Conservation (phyloP, 192 early-diverging fungal genomes). For the Backusella mclennaniae region DNA sequence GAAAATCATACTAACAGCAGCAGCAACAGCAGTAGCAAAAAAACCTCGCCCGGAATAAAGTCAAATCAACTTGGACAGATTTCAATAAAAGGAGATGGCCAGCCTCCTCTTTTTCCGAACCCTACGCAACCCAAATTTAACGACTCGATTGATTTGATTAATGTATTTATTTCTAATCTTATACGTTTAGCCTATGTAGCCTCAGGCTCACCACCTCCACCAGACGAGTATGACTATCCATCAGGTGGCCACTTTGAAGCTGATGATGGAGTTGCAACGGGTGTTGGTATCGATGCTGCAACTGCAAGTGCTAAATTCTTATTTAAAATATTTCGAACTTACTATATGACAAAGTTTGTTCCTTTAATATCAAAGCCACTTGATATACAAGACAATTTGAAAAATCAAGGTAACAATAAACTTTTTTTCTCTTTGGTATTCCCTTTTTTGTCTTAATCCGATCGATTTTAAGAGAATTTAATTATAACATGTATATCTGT, state of each 20-base stretch:
- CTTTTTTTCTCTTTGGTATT: slow-evolving; percentile 23
- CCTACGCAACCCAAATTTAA: slow-evolving; percentile 53
- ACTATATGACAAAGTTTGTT: slow-evolving; percentile 71
- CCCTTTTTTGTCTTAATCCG: not conserved
- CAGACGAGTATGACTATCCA: slow-evolving; percentile 56
- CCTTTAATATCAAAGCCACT: slow-evolving; percentile 55
- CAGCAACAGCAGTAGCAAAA: slow-evolving; percentile 14
- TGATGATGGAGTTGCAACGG: slow-evolving; percentile 59
- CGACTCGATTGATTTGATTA: slow-evolving; percentile 49
- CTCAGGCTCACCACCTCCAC: slow-evolving; percentile 55
- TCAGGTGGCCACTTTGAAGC: slow-evolving; percentile 38
- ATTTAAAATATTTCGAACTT: slow-evolving; percentile 66
- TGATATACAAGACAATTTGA: slow-evolving; percentile 26
- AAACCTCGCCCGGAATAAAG: not conserved
- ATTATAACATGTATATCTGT: not conserved
- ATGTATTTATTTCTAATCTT: slow-evolving; percentile 53
- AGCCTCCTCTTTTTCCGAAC: slow-evolving; percentile 54
- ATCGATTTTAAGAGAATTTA: slow-evolving; percentile 1
- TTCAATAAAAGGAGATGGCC: slow-evolving; percentile 44
- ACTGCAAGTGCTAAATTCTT: slow-evolving; percentile 59
- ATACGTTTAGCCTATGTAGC: slow-evolving; percentile 57
- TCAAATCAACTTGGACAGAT: slow-evolving; percentile 20
- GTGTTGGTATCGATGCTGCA: slow-evolving; percentile 59
- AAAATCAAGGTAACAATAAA: slow-evolving; percentile 22
- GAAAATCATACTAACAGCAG: slow-evolving; percentile 16